Base-by-base conservation (phyloP, 371 early-diverging fungal genomes). In the Mortierella sp. region DNA sequence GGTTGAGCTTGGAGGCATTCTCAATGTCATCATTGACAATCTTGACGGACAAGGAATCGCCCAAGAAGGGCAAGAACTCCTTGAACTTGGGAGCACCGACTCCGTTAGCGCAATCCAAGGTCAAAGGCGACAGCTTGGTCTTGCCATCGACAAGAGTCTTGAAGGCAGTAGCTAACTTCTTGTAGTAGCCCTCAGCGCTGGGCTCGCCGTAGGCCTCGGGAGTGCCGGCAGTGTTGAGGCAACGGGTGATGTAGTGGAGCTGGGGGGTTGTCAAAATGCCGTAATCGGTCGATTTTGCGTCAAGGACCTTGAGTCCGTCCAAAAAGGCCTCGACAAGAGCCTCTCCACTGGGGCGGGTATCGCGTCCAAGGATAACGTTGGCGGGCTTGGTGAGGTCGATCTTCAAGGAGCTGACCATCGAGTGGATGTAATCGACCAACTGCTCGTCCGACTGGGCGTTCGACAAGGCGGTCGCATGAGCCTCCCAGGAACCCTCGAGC, bases 211-310 rank as follows among this genome's bases (percentile, higher is more conserved):
- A 99, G 5, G 95, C 88, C 72, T 93, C 92, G 16, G 88, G 88
- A 0, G 96, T 93, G 71, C 89, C 91, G 31, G 86, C 87, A 14
- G 98, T 96, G 83, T 95, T 94, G 77, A 97, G 86, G 86, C 97
- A 96, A 61, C 98, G 93, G 63, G 96, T 96, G 71, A 97, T 89
- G 76, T 97, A 99, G 85, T 99, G 99, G 76, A 99, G 92, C 88
- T 99, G 98, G 66, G 99, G 99, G 4, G 99, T 99, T 47, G 98
- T 98, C 71, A 94, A 88, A 43, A 98, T 86, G n/a, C 98, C 99
- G 82, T 91, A 95, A 85, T 99, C 96, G 6, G 86, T 90, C 44
- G 91, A 80, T 24, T 87, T 76, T 40, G 94, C 95, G 48, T 90
- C 92, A 65, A 97, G 74, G 10, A 91, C 94, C 29, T 89, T 79